A percentile compares a stretch with the other conserved stretches of the same genome.
These are phyloP conservation scores for Kwoniella botswanensis DNA, from an alignment of 768 basidiomycete genomes.

Conservation along the genomic window DNA sequence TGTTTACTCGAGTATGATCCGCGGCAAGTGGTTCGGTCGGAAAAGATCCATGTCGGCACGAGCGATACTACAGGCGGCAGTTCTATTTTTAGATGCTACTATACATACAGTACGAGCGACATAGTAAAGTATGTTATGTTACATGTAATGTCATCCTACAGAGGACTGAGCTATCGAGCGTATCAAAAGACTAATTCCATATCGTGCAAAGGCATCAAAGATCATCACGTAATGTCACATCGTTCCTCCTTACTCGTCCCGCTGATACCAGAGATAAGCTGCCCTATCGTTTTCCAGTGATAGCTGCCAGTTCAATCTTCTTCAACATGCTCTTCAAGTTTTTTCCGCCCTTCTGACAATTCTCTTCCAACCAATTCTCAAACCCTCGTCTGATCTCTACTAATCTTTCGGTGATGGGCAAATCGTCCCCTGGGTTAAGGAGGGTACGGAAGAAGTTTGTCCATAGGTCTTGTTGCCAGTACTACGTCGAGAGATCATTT, in stretches of 20 bases:
- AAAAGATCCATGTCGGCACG: too few species aligned
- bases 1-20: too few species aligned
- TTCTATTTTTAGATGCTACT: too few species aligned
- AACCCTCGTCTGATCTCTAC: conserved; percentile 72
- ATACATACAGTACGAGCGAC: too few species aligned
- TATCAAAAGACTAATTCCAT: neutral
- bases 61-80: too few species aligned
- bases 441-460: conserved; percentile 78
- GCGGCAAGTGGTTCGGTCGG: too few species aligned
- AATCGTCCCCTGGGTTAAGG: conserved; percentile 74
- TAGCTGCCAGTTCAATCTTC: conserved; percentile 57
- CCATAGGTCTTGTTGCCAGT: conserved; percentile 94
- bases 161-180: neutral
- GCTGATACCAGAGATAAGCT: too few species aligned
- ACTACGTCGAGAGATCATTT: conserved; percentile 61
- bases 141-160: neutral
- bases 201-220: neutral
- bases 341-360: conserved; percentile 73
- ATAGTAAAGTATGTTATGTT: neutral
- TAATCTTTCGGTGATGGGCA: conserved; percentile 78
- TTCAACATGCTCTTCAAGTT: conserved; percentile 57
- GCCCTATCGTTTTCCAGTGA: conserved; percentile 27
- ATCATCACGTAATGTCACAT: neutral
- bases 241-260: too few species aligned
- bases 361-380: conserved; percentile 82